phyloP scores from a whole-genome alignment of 331 rosid genomes.

The Malus hybrid region DNA sequence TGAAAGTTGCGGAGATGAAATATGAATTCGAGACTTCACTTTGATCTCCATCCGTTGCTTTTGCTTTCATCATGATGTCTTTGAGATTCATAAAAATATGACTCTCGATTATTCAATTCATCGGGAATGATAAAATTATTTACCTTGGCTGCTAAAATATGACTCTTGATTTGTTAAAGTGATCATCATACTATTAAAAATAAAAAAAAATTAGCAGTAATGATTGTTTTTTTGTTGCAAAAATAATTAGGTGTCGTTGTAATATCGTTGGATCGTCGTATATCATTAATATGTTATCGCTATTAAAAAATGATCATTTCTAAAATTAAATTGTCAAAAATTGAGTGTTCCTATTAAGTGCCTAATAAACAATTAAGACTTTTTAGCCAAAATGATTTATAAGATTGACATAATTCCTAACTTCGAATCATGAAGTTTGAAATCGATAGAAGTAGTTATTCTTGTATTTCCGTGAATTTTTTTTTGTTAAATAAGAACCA shows the following conservation, averaged over 20 bases:
- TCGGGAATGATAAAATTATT: constrained; percentile 29
- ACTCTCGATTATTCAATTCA: constrained; percentile 22
- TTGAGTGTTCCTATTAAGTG: too few relatives aligned
- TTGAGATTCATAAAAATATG: constrained; percentile 26
- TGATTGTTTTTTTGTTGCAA: too few relatives aligned
- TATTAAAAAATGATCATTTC: background rate
- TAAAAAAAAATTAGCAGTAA: background rate
- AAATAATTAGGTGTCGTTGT: too few relatives aligned
- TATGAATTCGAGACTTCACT: constrained; percentile 4
- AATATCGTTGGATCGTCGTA: too few relatives aligned
- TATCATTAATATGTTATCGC: too few relatives aligned
- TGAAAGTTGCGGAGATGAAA: background rate
- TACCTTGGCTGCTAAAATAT: constrained; percentile 30
- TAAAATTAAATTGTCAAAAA: too few relatives aligned
- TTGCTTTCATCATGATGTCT: background rate
- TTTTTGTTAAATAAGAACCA: too few relatives aligned
- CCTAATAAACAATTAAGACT: too few relatives aligned
- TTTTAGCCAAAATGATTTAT: too few relatives aligned
- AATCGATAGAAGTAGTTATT: too few relatives aligned
- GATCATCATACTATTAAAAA: background rate
- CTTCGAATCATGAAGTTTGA: too few relatives aligned
- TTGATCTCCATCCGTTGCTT: constrained; percentile 5
- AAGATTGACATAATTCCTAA: fast-evolving
- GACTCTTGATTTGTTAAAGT: constrained; percentile 5
- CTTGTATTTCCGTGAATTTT: too few relatives aligned